Percentiles rank a stretch among this genome's conserved stretches.
These are phyloP conservation scores for Dittrichia graveolens DNA, from an alignment of 129 eudicot genomes.

Conservation along the genomic window DNA sequence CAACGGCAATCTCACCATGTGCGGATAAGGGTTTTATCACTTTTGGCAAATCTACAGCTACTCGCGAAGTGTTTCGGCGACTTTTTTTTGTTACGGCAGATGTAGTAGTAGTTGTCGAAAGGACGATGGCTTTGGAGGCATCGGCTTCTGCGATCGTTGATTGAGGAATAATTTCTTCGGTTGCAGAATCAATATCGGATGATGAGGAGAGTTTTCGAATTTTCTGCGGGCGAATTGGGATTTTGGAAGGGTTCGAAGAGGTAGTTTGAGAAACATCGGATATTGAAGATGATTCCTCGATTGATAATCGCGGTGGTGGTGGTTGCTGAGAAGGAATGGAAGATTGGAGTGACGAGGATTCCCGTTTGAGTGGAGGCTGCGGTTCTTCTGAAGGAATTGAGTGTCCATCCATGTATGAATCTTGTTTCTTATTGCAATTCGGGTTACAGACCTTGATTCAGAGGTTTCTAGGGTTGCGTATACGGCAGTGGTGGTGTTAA, in stretches of 20 bases:
- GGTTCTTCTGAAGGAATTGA: conserved; percentile 33
- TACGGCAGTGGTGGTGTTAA: conserved; percentile 13
- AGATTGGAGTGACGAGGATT: conserved; percentile 33
- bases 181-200: conserved; percentile 4
- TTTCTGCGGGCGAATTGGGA: conserved; percentile 91
- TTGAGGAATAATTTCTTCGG: conserved; percentile 8
- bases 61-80: conserved; percentile 48
- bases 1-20: conserved; percentile 53
- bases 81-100: conserved; percentile 35
- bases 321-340: conserved; percentile 32
- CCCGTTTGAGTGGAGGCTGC: conserved; percentile 28
- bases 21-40: conserved; percentile 56
- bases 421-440: neutral
- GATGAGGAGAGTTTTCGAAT: conserved; percentile 64
- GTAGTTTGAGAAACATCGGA: conserved; percentile 38
- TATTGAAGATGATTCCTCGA: neutral
- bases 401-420: conserved; percentile 48
- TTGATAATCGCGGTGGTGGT: conserved; percentile 27
- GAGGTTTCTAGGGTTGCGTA: conserved; percentile 1
- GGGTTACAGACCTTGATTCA: neutral
- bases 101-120: conserved; percentile 34
- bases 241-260: conserved; percentile 65
- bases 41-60: conserved; percentile 35
- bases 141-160: conserved; percentile 39
- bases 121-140: conserved; percentile 32